phyloP scores from a whole-genome alignment of 2,329 filamentous ascomycete genomes.

The Alternaria hordeiaustralica region DNA sequence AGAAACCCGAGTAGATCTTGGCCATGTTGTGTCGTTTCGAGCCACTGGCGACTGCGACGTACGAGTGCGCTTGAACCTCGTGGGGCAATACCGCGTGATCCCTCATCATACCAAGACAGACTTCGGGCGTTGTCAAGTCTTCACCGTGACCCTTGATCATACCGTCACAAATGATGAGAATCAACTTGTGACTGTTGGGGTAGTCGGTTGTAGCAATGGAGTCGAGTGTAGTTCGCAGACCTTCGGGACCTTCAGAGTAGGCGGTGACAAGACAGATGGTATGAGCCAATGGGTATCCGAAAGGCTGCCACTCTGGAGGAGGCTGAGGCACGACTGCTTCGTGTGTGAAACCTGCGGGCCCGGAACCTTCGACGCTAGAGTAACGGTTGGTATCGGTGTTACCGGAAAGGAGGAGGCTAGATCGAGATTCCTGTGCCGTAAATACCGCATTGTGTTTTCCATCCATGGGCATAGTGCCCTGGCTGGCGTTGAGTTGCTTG shows the following conservation, averaged over 20 bases:
- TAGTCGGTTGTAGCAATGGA: conserved; percentile 98
- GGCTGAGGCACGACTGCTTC: conserved; percentile 95
- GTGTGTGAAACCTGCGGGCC: conserved; percentile 93
- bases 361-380: conserved; percentile 70
- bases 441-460: conserved; percentile 27
- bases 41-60: conserved; percentile 93
- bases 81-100: conserved; percentile 81
- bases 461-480: conserved; percentile 60
- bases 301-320: conserved; percentile 95
- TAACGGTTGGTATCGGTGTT: conserved; percentile 55
- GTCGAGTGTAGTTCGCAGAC: conserved; percentile 90
- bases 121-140: conserved; percentile 83
- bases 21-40: conserved; percentile 99
- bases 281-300: conserved; percentile 92
- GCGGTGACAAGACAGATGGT: conserved; percentile 93
- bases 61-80: conserved; percentile 89
- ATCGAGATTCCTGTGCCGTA: conserved; percentile 46
- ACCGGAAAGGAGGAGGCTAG: conserved; percentile 53
- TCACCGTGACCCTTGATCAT: conserved; percentile 97
- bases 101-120: conserved; percentile 91
- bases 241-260: conserved; percentile 94
- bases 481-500: conserved; percentile 63
- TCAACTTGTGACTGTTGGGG: conserved; percentile 97
- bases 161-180: conserved; percentile 95
- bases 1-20: conserved; percentile 97